Evolutionary conservation across 768 basidiomycete genomes (phyloP), one percentile per base, ranked within the genome.

Genomic region (Baorangia bicolor): DNA sequence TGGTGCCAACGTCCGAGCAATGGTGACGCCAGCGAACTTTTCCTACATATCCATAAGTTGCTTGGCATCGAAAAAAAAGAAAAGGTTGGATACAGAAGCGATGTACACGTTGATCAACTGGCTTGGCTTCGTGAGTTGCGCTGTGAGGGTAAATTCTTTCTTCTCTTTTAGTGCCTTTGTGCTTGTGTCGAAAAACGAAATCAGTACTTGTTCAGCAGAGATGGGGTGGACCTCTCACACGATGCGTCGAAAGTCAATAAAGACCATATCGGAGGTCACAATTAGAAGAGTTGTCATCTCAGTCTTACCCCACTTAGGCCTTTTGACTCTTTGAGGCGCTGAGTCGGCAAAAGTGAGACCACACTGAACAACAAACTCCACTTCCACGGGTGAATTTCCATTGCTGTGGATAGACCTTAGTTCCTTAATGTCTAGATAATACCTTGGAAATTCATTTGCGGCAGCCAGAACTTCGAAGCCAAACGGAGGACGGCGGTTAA

Each of bases 211-310:
- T 25, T 50, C 8, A 35, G n/a, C 14, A 31, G 25, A 25, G 39
- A 60, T n/a, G 8, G 37, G 9, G 4, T 35, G 31, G 59, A n/a
- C 4, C 11, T 64, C 78, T 61, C 62, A 93, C 93, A 81, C 76
- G 41, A 90, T 89, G 21, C 89, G 82, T 30, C 92, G 85, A 66
- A 88, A 94, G 65, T 93, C 90, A 53, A 96, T 70, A 49, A 87
- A 84, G 23, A 81, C 78, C 62, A 83, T 71, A 66, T 93, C 92
- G 1, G 90, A 92, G 0, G 87, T 90, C 37, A 90, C 44, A 5
- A 87, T 86, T 40, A 93, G 70, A n/a, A 94, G 75, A 28, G 81
- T 76, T 1, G 92, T 90, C 78, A 84, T 86, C 57, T 86, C 83
- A 8, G 73, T 69, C 43, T 68, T 69, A n/a, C 74, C 68, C 51